Conservation (phyloP, 148 eudicot species). For the Oxyria digyna region DNA sequence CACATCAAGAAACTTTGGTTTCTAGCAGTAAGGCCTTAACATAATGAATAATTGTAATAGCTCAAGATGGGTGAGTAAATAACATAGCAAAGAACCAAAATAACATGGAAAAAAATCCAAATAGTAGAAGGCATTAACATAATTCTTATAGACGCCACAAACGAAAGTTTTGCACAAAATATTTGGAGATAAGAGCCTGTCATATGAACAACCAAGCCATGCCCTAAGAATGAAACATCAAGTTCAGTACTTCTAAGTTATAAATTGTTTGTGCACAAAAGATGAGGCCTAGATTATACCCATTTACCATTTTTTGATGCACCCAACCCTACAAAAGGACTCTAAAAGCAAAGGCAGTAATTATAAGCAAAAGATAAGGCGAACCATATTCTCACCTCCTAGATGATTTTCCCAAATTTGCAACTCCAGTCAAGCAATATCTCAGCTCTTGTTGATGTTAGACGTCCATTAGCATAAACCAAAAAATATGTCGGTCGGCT, state of each 20-base stretch:
- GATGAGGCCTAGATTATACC: not conserved
- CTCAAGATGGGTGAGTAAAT: not conserved
- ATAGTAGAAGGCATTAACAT: not conserved
- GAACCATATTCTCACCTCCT: not conserved
- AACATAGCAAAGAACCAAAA: not conserved
- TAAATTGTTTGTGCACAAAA: constrained; percentile 2
- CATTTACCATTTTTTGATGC: not conserved
- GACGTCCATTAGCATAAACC: not conserved
- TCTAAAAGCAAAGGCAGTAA: not conserved
- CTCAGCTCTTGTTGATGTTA: not conserved
- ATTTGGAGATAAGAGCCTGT: not conserved
- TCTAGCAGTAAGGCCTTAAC: not conserved
- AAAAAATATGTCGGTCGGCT: not conserved
- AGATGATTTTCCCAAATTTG: not conserved
- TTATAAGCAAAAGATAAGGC: not conserved
- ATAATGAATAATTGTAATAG: not conserved
- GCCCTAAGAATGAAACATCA: not conserved
- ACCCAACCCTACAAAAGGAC: constrained; percentile 1
- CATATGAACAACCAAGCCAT: not conserved
- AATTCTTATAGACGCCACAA: not conserved
- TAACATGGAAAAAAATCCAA: not conserved
- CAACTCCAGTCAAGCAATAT: not conserved
- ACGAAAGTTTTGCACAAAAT: not conserved
- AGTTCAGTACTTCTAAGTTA: not conserved
- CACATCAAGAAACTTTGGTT: not conserved